Evolutionary conservation across 495 filamentous ascomycete genomes (phyloP), one percentile per base, ranked within the genome.

Genomic region (Chlorociboria aeruginascens): DNA sequence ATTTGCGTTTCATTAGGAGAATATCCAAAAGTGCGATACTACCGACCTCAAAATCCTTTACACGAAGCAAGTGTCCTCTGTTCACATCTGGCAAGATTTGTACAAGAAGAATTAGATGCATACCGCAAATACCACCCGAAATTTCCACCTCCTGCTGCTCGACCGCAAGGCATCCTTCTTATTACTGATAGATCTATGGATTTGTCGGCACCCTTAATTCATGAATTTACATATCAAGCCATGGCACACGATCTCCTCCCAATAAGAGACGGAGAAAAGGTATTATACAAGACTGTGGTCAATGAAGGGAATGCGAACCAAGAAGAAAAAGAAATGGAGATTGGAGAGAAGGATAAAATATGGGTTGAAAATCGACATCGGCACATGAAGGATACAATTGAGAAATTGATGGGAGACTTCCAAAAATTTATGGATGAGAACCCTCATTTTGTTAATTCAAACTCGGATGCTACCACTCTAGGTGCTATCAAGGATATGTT

Each of bases 361-460:
- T 98, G 92, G 92, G 78, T 94, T 12, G 82, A 86, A 45, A 94
- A 95, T 53, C 74, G 93, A 40, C 92, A 98, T 64, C 71, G 81
- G 48, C 92, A 97, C 61, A 98, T 98, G 93, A 94, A 92, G 61
- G 92, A 97, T 62, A 90, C 94, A 8, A 86, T 97, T 53, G 88
- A 86, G 51, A 94, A 86, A 63, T 68, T 98, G 46, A 92, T 89
- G 70, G 73, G 78, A 33, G 93, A 98, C 57, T 98, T 98, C 53
- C 76, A 88, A 50, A 86, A 79, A 49, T 98, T 98, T 65, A 71
- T 94, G 60, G 78, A 79, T 11, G 82, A 90, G 16, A 93, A 98
- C 55, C 86, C 93, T n/a, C 86, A 97, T 56, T 95, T 96, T 56
- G 83, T 86, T 6, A 79, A 89, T 52, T 69, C 77, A 63, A 61